These are phyloP conservation scores for Vanilla planifolia DNA, from an alignment of 106 monocot genomes.

Conservation along the genomic window DNA sequence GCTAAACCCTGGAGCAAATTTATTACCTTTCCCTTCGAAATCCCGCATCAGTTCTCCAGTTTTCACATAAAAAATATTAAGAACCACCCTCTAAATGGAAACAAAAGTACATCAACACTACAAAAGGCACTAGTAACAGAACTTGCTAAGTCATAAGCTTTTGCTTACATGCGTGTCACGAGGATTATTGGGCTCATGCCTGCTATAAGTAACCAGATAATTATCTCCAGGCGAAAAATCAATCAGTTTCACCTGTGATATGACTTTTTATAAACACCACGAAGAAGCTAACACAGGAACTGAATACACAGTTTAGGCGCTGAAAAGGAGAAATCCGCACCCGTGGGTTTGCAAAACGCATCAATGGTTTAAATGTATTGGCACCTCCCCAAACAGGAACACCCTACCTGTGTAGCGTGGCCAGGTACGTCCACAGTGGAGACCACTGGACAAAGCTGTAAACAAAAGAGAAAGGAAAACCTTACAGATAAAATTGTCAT, in stretches of 20 bases:
- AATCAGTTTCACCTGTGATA: constrained; percentile 75
- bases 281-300: neutral
- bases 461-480: constrained; percentile 3
- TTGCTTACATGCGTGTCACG: constrained; percentile 83
- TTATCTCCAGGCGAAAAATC: constrained; percentile 96
- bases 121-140: neutral
- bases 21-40: constrained; percentile 87
- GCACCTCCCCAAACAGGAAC: constrained; percentile 92
- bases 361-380: constrained; percentile 61
- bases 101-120: neutral
- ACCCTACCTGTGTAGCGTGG: constrained; percentile 90
- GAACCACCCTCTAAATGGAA: constrained; percentile 52
- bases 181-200: constrained; percentile 87
- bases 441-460: constrained; percentile 98
- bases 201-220: constrained; percentile 79
- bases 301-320: neutral
- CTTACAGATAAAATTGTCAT: too few species aligned
- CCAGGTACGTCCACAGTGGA: constrained; percentile 81
- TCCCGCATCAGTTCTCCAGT: constrained; percentile 86
- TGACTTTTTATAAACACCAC: neutral
- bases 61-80: constrained; percentile 87
- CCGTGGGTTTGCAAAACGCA: constrained; percentile 81
- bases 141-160: neutral
- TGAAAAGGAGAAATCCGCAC: constrained; percentile 17
- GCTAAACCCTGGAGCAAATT: constrained; percentile 50